Conservation (phyloP, 257 asterid species). For the Penstemon davidsonii region DNA sequence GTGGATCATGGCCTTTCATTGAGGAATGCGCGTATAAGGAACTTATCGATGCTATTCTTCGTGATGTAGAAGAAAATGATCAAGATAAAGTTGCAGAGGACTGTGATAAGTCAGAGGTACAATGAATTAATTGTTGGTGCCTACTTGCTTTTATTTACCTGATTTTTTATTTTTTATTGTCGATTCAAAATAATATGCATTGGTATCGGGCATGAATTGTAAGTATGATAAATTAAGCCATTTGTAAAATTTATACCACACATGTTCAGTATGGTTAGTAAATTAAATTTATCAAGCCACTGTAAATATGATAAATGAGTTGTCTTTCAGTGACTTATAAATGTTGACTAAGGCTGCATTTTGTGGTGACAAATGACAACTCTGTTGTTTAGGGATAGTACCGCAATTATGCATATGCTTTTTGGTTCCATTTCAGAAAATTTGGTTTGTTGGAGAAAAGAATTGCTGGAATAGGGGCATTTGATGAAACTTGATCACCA, state of each 20-base stretch:
- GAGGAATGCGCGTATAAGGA: conserved; percentile 45
- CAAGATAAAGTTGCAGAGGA: conserved; percentile 13
- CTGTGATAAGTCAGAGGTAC: conserved; percentile 31
- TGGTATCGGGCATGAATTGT: neutral
- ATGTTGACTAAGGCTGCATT: neutral
- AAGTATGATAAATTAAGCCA: neutral
- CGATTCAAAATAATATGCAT: neutral
- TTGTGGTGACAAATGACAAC: neutral
- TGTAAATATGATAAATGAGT: neutral
- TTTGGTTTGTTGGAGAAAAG: neutral
- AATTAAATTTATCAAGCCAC: neutral
- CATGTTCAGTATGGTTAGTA: neutral
- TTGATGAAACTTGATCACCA: no score
- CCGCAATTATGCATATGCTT: neutral
- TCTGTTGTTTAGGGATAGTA: neutral
- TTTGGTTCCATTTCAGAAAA: neutral
- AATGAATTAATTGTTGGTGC: neutral
- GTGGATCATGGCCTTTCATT: conserved; percentile 47
- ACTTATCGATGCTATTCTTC: conserved; percentile 43
- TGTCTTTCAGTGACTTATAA: neutral
- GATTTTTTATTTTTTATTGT: neutral
- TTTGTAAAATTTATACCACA: neutral
- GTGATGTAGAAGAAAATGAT: conserved; percentile 19
- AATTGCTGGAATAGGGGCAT: no score
- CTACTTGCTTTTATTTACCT: conserved; percentile 12